Evolutionary conservation across 2,329 filamentous ascomycete species (phyloP).

Genomic region (Diplodia seriata): DNA sequence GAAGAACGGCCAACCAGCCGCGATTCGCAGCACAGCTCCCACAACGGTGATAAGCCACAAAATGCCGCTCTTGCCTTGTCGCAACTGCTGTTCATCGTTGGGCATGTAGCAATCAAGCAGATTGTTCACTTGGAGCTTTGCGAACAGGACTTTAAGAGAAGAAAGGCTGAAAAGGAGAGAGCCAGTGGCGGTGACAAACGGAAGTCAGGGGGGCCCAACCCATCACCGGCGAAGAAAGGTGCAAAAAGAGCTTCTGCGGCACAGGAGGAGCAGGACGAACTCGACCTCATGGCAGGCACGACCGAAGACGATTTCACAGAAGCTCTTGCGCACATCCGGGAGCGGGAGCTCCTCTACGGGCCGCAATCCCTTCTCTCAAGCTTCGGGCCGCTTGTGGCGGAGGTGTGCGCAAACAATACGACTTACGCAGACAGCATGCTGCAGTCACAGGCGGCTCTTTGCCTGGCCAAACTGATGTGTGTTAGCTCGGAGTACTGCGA

Average conservation of each 20-base stretch:
- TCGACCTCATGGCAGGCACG: slow-evolving; percentile 95
- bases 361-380: slow-evolving; percentile 83
- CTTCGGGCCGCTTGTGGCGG: slow-evolving; percentile 89
- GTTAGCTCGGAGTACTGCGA: slow-evolving; percentile 97
- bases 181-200: slow-evolving; percentile 37
- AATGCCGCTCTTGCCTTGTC: slow-evolving; percentile 80
- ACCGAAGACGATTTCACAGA: slow-evolving; percentile 94
- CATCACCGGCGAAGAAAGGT: slow-evolving; percentile 48
- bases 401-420: slow-evolving; percentile 95
- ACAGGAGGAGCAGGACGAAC: slow-evolving; percentile 79
- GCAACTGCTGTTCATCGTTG: slow-evolving; percentile 92
- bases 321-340: slow-evolving; percentile 82
- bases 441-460: slow-evolving; percentile 91
- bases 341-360: slow-evolving; percentile 83
- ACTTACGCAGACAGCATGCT: slow-evolving; percentile 87
- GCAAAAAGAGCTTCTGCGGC: slow-evolving; percentile 56
- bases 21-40: slow-evolving; percentile 31
- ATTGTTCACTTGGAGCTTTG: slow-evolving; percentile 98
- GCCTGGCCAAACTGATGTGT: slow-evolving; percentile 98
- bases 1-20: slow-evolving; percentile 35
- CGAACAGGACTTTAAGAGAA: slow-evolving; percentile 95
- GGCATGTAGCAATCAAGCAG: slow-evolving; percentile 97
- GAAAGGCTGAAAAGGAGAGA: slow-evolving; percentile 90
- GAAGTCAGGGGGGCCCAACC: slow-evolving; percentile 43
- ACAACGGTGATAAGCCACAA: slow-evolving; percentile 55